Conservation (phyloP, 1,139 yeast genomes). For the Arxiozyma slooffiae region DNA sequence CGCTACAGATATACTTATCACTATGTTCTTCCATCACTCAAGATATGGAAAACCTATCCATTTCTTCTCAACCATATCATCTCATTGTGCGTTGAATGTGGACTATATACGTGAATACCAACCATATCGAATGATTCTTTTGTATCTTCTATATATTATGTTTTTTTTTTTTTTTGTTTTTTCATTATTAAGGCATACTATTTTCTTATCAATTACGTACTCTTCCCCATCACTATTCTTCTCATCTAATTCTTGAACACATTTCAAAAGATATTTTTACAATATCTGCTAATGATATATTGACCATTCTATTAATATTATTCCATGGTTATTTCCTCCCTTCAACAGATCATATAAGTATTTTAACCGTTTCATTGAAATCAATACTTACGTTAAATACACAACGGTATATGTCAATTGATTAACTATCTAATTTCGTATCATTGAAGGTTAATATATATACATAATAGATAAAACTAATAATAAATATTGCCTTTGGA, state of each 20-base stretch:
- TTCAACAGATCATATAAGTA: not conserved
- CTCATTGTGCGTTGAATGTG: slow-evolving; percentile 18
- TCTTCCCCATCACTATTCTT: not conserved
- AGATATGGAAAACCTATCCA: no score
- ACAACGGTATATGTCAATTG: not conserved
- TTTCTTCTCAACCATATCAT: no score
- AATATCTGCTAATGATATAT: slow-evolving; percentile 13
- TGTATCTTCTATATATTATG: slow-evolving; percentile 14
- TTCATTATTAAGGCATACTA: slow-evolving; percentile 11
- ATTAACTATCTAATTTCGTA: not conserved
- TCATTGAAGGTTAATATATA: not conserved
- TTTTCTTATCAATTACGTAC: slow-evolving; percentile 6
- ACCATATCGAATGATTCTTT: slow-evolving; percentile 14
- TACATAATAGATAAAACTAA: not conserved
- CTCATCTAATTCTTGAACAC: slow-evolving; percentile 4
- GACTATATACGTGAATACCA: slow-evolving; percentile 17
- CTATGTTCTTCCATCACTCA: no score
- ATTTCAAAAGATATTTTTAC: slow-evolving; percentile 9
- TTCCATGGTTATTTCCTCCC: slow-evolving; percentile 9
- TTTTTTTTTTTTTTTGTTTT: no score
- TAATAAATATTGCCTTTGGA: not conserved
- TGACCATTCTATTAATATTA: slow-evolving; percentile 19
- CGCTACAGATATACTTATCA: no score
- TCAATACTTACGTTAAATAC: not conserved
- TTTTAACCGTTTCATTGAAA: not conserved